These are phyloP conservation scores for Kernera saxatilis DNA, from an alignment of 345 rosid genomes.

Conservation along the genomic window DNA sequence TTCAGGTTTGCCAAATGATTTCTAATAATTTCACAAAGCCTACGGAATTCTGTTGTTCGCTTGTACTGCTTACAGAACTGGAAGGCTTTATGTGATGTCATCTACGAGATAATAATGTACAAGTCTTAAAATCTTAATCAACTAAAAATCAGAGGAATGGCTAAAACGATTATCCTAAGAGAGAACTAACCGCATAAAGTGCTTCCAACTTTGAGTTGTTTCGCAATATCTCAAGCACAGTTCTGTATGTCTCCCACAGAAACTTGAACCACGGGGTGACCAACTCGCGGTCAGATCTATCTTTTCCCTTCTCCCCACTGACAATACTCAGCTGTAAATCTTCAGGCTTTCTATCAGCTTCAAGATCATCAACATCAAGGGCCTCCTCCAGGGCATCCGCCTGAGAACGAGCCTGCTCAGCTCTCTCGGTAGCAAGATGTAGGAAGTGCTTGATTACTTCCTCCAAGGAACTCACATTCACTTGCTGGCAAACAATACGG, in stretches of 20 bases:
- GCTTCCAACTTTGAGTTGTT: constrained; percentile 98
- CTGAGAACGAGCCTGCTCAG: constrained; percentile 93
- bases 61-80: constrained; percentile 98
- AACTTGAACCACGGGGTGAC: constrained; percentile 99
- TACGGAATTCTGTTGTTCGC: constrained; percentile 89
- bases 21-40: constrained; percentile 94
- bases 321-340: constrained; percentile 97
- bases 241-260: constrained; percentile 98
- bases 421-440: constrained; percentile 92
- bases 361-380: constrained; percentile 98
- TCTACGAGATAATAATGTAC: constrained; percentile 40
- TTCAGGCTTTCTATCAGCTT: constrained; percentile 95
- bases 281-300: constrained; percentile 93
- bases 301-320: constrained; percentile 98
- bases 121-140: not conserved
- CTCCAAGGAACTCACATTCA: constrained; percentile 89
- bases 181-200: constrained; percentile 77
- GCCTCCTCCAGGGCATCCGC: constrained; percentile 96
- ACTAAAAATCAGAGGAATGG: not conserved
- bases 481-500: constrained; percentile 93
- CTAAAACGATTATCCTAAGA: not conserved
- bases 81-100: constrained; percentile 97
- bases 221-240: constrained; percentile 91
- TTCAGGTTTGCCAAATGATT: constrained; percentile 89
- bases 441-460: constrained; percentile 98